Evolutionary conservation across 495 filamentous ascomycete genomes (phyloP).

Genomic region (Neurospora sp.): DNA sequence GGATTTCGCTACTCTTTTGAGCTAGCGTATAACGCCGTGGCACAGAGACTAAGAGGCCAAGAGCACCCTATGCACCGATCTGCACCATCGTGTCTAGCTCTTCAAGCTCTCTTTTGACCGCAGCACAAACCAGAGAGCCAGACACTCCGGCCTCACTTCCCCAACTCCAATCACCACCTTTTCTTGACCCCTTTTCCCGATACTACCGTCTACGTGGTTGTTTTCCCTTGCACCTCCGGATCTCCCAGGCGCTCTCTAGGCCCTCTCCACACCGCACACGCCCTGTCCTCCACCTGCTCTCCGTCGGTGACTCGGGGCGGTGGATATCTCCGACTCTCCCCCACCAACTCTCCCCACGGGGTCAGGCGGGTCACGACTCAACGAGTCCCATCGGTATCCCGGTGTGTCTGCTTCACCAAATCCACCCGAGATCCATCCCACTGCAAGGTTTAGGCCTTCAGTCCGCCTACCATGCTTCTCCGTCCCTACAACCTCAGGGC

Average conservation of each 20-base stretch:
- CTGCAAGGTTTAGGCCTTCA: not conserved
- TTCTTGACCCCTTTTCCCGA: not conserved
- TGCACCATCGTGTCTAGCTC: slow-evolving; percentile 9
- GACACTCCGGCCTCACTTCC: not conserved
- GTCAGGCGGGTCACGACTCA: not conserved
- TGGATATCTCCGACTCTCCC: not conserved
- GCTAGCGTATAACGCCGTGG: not conserved
- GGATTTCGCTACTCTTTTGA: not conserved
- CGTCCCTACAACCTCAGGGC: slow-evolving; percentile 11
- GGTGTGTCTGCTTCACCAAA: not conserved
- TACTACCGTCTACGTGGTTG: not conserved
- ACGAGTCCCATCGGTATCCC: not conserved
- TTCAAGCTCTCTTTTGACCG: slow-evolving; percentile 20
- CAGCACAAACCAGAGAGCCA: slow-evolving; percentile 3
- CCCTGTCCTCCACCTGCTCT: not conserved
- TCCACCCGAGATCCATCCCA: not conserved
- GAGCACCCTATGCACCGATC: slow-evolving; percentile 15
- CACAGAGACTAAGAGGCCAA: not conserved
- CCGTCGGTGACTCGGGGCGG: not conserved
- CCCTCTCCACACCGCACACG: not conserved
- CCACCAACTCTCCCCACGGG: not conserved
- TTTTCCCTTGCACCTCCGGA: not conserved
- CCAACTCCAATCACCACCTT: not conserved
- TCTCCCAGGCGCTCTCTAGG: not conserved
- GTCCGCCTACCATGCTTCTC: slow-evolving; percentile 10